Conservation (phyloP, 2,329 filamentous ascomycete species). For the Colletotrichum chlorophyti region DNA sequence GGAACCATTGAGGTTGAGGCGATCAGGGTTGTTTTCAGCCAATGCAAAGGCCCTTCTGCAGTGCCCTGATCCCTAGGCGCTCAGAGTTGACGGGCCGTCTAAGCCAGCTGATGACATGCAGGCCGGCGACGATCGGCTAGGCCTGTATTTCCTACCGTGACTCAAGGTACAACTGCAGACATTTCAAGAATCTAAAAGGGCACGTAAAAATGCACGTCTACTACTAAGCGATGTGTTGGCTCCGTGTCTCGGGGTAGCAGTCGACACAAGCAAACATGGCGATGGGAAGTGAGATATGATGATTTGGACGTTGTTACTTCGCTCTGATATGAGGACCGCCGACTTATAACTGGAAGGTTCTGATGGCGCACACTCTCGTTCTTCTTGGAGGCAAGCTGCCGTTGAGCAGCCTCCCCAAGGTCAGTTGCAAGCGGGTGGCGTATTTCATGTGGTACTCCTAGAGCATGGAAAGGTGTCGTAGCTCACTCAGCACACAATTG, state of each 20-base stretch:
- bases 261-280: too few relatives aligned
- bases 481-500: conserved; percentile 11
- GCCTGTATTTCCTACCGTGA: conserved; percentile 3
- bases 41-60: conserved; percentile 4
- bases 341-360: background rate
- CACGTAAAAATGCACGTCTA: too few relatives aligned
- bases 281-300: too few relatives aligned
- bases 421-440: too few relatives aligned
- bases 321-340: too few relatives aligned
- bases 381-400: too few relatives aligned
- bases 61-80: background rate
- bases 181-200: background rate
- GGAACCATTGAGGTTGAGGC: background rate
- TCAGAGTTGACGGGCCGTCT: conserved; percentile 5
- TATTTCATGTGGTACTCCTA: too few relatives aligned
- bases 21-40: conserved; percentile 17
- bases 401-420: too few relatives aligned
- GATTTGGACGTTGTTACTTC: too few relatives aligned
- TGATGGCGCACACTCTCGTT: too few relatives aligned
- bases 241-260: too few relatives aligned
- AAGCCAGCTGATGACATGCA: conserved; percentile 13
- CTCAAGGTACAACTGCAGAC: conserved; percentile 12
- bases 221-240: too few relatives aligned
- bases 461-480: background rate
- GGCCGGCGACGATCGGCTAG: conserved; percentile 1